Evolutionary conservation across 2,329 filamentous ascomycete species (phyloP).

Genomic region (Phyllosticta paracitricarpa): DNA sequence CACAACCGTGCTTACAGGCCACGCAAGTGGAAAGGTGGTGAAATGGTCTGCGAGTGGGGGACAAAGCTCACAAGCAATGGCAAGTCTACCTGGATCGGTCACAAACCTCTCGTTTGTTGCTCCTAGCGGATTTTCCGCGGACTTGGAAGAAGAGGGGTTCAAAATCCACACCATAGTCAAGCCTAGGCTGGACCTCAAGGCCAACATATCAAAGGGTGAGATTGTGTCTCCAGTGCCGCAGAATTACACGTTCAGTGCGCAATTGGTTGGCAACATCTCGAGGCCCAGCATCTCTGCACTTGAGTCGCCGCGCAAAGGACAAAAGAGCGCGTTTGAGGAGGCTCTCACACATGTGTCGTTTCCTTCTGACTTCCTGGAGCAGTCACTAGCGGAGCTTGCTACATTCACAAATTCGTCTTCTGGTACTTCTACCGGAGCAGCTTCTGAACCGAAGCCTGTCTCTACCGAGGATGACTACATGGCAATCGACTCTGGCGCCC

Average conservation of each 20-base stretch:
- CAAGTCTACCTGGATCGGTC: conserved; percentile 68
- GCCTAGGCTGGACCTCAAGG: conserved; percentile 56
- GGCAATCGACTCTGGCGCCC: conserved; percentile 19
- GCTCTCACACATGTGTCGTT: conserved; percentile 36
- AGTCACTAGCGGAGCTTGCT: conserved; percentile 25
- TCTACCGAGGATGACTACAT: conserved; percentile 27
- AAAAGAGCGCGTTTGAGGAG: conserved; percentile 25
- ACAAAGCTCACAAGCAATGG: conserved; percentile 14
- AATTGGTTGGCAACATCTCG: conserved; percentile 39
- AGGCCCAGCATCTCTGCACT: conserved; percentile 22
- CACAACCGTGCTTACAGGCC: conserved; percentile 68
- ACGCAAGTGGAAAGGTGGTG: conserved; percentile 67
- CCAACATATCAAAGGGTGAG: conserved; percentile 19
- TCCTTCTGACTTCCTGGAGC: conserved; percentile 30
- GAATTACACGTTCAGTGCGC: conserved; percentile 55
- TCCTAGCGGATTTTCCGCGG: conserved; percentile 41
- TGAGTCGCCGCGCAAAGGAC: conserved; percentile 12
- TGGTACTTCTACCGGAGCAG: conserved; percentile 5
- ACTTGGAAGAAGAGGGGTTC: conserved; percentile 29
- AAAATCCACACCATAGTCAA: conserved; percentile 59
- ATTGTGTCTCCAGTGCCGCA: conserved; percentile 34
- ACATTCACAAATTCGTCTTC: conserved; percentile 15
- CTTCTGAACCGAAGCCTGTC: conserved; percentile 2
- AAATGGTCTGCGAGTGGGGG: conserved; percentile 48
- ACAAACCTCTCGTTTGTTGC: conserved; percentile 71